Evolutionary conservation across 495 filamentous ascomycete genomes (phyloP).

Genomic region (Entonaema liquescens): DNA sequence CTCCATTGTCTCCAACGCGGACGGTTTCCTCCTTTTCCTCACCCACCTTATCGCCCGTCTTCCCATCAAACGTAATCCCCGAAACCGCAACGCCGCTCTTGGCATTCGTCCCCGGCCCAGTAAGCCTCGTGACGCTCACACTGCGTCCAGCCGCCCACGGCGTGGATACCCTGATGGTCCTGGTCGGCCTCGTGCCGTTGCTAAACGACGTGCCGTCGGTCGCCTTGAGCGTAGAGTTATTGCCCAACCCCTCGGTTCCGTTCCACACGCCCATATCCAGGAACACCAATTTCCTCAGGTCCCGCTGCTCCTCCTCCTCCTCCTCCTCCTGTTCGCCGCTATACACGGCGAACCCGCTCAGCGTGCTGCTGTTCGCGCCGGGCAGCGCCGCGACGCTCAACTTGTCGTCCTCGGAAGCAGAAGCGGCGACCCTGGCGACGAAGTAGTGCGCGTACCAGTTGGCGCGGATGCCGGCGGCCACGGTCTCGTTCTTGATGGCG

Average conservation of each 20-base stretch:
- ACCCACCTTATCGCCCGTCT: slow-evolving; percentile 29
- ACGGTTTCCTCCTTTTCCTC: slow-evolving; percentile 14
- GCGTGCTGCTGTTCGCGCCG: slow-evolving; percentile 33
- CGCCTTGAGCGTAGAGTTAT: slow-evolving; percentile 40
- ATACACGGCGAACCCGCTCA: slow-evolving; percentile 44
- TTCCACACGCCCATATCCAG: slow-evolving; percentile 47
- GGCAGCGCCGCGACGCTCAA: slow-evolving; percentile 41
- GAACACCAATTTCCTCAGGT: slow-evolving; percentile 41
- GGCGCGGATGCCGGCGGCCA: slow-evolving; percentile 35
- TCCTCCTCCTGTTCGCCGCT: background rate
- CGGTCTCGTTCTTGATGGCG: slow-evolving; percentile 39
- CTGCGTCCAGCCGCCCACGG: slow-evolving; percentile 25
- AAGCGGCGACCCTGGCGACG: slow-evolving; percentile 33
- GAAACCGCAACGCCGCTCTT: slow-evolving; percentile 41
- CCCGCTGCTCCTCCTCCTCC: background rate
- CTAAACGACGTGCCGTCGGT: slow-evolving; percentile 41
- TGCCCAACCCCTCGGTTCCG: slow-evolving; percentile 40
- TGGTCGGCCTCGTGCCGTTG: slow-evolving; percentile 28
- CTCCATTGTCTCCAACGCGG: slow-evolving; percentile 26
- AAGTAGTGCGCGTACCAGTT: slow-evolving; percentile 46
- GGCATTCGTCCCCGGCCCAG: slow-evolving; percentile 43
- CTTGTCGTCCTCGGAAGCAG: background rate
- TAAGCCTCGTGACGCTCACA: slow-evolving; percentile 30
- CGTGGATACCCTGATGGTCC: slow-evolving; percentile 28
- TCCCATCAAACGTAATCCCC: slow-evolving; percentile 36